A percentile compares a stretch with the other conserved stretches of the same genome.
phyloP scores from a whole-genome alignment of 176 grass and related monocot genomes.

The Bromus sterilis region DNA sequence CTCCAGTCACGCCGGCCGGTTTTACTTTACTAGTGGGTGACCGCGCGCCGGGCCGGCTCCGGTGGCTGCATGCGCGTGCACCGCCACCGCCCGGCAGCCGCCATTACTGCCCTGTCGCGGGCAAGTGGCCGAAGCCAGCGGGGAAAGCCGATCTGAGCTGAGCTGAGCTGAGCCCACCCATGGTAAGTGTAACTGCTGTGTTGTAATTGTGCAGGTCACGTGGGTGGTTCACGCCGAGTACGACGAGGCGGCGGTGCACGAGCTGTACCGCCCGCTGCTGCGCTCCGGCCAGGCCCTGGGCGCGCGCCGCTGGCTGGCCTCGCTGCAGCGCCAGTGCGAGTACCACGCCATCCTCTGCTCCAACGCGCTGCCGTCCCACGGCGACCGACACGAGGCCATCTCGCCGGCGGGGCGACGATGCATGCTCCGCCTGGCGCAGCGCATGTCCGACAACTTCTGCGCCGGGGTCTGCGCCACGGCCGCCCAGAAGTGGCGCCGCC shows the following conservation, averaged over 20 bases:
- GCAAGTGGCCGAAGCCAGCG: constrained; percentile 18
- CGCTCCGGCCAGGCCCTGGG: constrained; percentile 65
- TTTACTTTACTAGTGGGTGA: neutral
- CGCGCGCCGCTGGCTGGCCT: constrained; percentile 57
- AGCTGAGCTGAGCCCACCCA: too few relatives aligned
- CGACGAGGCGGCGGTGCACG: constrained; percentile 55
- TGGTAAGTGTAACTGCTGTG: neutral
- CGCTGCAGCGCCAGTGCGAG: constrained; percentile 66
- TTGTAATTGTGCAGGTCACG: constrained; percentile 34
- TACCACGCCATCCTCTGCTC: constrained; percentile 61
- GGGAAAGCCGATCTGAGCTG: neutral
- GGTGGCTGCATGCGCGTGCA: too few relatives aligned
- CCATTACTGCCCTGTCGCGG: constrained; percentile 48
- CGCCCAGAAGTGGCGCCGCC: constrained; percentile 54
- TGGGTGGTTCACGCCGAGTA: constrained; percentile 76
- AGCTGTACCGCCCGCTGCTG: constrained; percentile 55
- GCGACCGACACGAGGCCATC: constrained; percentile 40
- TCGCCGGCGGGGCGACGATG: constrained; percentile 42
- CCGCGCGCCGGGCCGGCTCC: neutral
- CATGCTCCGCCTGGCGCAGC: constrained; percentile 73
- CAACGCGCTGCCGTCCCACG: constrained; percentile 29
- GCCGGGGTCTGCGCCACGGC: constrained; percentile 51
- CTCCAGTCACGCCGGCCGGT: neutral
- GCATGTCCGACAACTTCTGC: constrained; percentile 72
- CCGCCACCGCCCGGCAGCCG: too few relatives aligned